Evolutionary conservation across 306 rosid genomes (phyloP), one percentile per base, ranked within the genome.

Genomic region (Senna siamea): DNA sequence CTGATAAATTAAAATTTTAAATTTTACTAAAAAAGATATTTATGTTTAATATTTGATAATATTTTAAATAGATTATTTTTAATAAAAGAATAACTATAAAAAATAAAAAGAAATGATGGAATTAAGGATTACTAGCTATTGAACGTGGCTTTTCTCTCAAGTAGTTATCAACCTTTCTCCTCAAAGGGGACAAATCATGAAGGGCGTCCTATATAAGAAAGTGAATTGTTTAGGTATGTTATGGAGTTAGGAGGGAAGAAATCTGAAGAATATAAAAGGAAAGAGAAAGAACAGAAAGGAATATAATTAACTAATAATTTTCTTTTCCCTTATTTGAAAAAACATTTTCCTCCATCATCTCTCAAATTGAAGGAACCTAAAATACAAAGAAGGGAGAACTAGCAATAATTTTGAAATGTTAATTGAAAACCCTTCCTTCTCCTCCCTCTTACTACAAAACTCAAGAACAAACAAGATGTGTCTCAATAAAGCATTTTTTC

Each of bases 101-200:
- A n/a, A n/a, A n/a, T n/a, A n/a, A n/a, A n/a, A n/a, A n/a, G n/a
- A n/a, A n/a, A n/a, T n/a, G n/a, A n/a, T n/a, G n/a, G n/a, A n/a
- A n/a, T n/a, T n/a, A n/a, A 52, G 73, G 76, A 60, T 69, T 61
- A 73, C 7, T 53, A 55, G 78, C 69, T 59, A 66, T 63, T 68
- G 55, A 72, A 72, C 65, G 56, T 72, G 78, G 65, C 3, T 35
- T 72, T 77, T 54, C 63, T 69, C 70, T 66, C n/a, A n/a, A 46
- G 80, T 73, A 57, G 75, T 73, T 76, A 52, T 78, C 80, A 82
- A 28, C 13, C 56, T 79, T 66, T 75, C 82, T 52, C 82, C 80
- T 40, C 58, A 28, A 28, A 52, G 41, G 59, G 14, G 56, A 76
- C 77, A 55, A 34, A 50, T 62, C 74, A 62, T 53, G 5, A 46